Evolutionary conservation across 176 grass and related monocot genomes (phyloP).

Genomic region (Eremochloa ophiuroides): DNA sequence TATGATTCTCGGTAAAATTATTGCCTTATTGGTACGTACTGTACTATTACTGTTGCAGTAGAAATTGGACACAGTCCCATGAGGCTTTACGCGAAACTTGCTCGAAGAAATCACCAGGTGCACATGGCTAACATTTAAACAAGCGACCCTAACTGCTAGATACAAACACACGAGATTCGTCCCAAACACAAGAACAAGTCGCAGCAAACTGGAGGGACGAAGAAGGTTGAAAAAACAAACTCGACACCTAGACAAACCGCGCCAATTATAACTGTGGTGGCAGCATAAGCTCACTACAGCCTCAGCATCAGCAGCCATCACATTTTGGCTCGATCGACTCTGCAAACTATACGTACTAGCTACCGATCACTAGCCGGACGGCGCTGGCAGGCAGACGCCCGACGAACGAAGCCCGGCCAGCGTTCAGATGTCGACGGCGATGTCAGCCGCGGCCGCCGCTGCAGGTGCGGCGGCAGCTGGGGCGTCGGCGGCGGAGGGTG

Average conservation of each 20-base stretch:
- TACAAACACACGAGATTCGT: constrained; percentile 16
- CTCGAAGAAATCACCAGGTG: neutral
- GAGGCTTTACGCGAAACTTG: neutral
- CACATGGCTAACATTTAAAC: constrained; percentile 25
- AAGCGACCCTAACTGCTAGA: neutral
- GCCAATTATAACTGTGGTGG: neutral
- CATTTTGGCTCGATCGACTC: constrained; percentile 29
- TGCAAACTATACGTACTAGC: neutral
- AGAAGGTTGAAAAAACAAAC: neutral
- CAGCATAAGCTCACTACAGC: constrained; percentile 10
- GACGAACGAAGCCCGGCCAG: neutral
- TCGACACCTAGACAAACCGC: constrained; percentile 28
- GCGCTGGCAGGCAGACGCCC: neutral
- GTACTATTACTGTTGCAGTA: neutral
- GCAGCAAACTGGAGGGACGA: neutral
- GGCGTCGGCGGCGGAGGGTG: neutral
- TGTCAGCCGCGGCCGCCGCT: constrained; percentile 36
- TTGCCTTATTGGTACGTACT: neutral
- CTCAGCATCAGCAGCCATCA: neutral
- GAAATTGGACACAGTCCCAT: neutral
- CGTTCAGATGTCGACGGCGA: constrained; percentile 61
- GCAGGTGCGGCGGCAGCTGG: neutral
- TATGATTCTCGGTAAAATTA: neutral
- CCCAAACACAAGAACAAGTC: neutral
- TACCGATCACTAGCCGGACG: neutral